Evolutionary conservation across 257 asterid species (phyloP).

Genomic region (Striga asiatica): DNA sequence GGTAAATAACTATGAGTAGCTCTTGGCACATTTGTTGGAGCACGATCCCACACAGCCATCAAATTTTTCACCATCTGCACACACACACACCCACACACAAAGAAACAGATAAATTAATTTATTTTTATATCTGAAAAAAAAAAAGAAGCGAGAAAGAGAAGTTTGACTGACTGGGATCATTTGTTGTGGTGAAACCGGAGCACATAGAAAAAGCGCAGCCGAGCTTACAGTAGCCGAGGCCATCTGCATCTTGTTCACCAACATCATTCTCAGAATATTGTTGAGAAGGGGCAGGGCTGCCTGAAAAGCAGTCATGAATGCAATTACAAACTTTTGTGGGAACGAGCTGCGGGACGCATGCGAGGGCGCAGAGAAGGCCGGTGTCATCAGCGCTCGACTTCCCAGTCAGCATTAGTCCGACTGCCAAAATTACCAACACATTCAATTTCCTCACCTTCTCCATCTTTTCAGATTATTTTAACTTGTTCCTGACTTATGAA

Average conservation of each 20-base stretch:
- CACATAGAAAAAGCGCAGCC: slow-evolving; percentile 85
- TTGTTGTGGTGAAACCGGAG: slow-evolving; percentile 52
- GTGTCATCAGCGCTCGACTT: slow-evolving; percentile 43
- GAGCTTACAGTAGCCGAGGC: slow-evolving; percentile 57
- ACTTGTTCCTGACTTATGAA: not conserved
- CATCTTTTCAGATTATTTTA: slow-evolving; percentile 19
- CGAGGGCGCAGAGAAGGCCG: slow-evolving; percentile 71
- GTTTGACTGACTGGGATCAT: slow-evolving; percentile 46
- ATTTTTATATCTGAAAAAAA: not conserved
- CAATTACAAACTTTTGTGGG: slow-evolving; percentile 73
- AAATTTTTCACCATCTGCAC: slow-evolving; percentile 62
- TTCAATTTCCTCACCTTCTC: slow-evolving; percentile 29
- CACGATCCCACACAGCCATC: slow-evolving; percentile 86
- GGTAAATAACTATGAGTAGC: slow-evolving; percentile 44
- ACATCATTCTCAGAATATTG: slow-evolving; percentile 19
- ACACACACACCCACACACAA: not conserved
- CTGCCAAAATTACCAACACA: slow-evolving; percentile 25
- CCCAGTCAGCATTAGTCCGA: slow-evolving; percentile 32
- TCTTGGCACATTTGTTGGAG: slow-evolving; percentile 54
- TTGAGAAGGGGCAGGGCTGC: slow-evolving; percentile 71
- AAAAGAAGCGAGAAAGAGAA: not conserved
- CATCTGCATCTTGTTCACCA: not conserved
- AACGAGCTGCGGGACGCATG: slow-evolving; percentile 81
- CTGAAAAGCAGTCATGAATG: slow-evolving; percentile 76
- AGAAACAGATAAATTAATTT: not conserved